phyloP scores from a whole-genome alignment of 257 asterid genomes.

The Ligustrum vulgare region DNA sequence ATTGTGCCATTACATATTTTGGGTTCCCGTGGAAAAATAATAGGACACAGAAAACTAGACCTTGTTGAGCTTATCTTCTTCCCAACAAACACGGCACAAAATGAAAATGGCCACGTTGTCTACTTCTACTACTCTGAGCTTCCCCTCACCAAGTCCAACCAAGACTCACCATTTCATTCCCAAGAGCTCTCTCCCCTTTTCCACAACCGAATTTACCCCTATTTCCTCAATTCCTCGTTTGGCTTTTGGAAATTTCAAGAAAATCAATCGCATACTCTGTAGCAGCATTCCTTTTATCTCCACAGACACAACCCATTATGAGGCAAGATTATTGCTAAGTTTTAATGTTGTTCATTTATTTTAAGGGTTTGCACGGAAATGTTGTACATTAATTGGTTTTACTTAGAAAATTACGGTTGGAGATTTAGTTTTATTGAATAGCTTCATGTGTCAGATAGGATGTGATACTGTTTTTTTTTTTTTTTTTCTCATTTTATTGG shows the following conservation, averaged over 20 bases:
- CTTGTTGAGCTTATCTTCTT: slow-evolving; percentile 1
- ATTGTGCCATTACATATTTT: too few relatives aligned
- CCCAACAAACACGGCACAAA: not conserved
- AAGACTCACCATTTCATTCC: slow-evolving; percentile 18
- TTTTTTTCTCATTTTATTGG: not conserved
- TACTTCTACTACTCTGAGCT: slow-evolving; percentile 22
- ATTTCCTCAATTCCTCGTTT: slow-evolving; percentile 27
- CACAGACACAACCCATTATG: slow-evolving; percentile 61
- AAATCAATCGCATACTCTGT: slow-evolving; percentile 36
- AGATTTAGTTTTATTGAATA: slow-evolving; percentile 4
- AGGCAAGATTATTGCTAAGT: slow-evolving; percentile 39
- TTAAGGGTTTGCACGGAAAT: not conserved
- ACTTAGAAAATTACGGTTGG: not conserved
- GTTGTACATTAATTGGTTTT: not conserved
- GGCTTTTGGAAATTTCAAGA: slow-evolving; percentile 27
- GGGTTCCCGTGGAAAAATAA: too few relatives aligned
- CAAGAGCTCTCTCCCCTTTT: slow-evolving; percentile 12
- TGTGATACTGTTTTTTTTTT: not conserved
- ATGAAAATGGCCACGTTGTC: slow-evolving; percentile 36
- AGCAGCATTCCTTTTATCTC: slow-evolving; percentile 53
- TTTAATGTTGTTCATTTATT: not conserved
- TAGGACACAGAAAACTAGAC: too few relatives aligned
- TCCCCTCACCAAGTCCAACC: slow-evolving; percentile 33
- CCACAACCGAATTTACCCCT: slow-evolving; percentile 29
- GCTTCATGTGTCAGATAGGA: not conserved